Conservation (phyloP, 495 filamentous ascomycete species). For the Cercophora samala region DNA sequence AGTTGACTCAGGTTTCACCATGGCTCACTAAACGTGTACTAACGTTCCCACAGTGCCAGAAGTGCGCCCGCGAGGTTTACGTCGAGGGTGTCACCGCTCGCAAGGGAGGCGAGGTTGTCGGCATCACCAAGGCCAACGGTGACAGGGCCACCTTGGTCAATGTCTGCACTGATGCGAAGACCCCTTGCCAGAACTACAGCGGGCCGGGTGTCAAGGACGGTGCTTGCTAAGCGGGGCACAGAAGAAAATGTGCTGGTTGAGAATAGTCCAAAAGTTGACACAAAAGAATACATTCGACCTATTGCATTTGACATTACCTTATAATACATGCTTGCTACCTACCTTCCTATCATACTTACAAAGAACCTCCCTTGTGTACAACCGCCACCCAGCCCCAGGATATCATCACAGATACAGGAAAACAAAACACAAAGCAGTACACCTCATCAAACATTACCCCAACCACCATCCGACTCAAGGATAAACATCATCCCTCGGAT, state of each 20-base stretch:
- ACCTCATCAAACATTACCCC: no score
- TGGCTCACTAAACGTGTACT: not conserved
- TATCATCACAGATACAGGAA: not conserved
- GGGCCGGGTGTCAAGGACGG: not conserved
- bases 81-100: not conserved
- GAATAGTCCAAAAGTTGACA: no score
- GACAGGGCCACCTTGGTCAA: not conserved
- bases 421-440: no score
- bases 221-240: not conserved
- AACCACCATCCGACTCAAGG: not conserved
- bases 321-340: not conserved
- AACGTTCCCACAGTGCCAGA: not conserved
- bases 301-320: not conserved
- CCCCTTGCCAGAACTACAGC: not conserved
- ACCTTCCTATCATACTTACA: not conserved
- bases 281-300: no score
- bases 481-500: not conserved
- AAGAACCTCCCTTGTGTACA: not conserved
- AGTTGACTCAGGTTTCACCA: not conserved
- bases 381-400: not conserved
- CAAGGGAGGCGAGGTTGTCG: not conserved
- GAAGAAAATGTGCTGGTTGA: not conserved
- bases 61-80: not conserved
- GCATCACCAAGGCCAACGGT: not conserved
- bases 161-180: not conserved